Conservation (phyloP, 179 eudicot species). For the Patellifolia procumbens region DNA sequence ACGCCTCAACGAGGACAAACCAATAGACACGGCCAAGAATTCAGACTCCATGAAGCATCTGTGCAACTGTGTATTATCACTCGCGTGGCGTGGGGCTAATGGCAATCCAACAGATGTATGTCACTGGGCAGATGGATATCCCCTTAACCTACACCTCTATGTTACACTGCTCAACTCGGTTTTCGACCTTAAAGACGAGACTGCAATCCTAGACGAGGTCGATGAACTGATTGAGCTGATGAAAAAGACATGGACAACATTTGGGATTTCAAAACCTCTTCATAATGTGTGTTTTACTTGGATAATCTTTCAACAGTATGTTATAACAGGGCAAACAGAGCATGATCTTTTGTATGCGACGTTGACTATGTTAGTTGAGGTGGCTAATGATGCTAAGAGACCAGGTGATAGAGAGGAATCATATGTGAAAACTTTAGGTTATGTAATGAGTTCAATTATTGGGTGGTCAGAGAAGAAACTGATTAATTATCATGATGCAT, state of each 20-base stretch:
- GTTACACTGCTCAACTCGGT: slow-evolving; percentile 57
- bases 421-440: slow-evolving; percentile 57
- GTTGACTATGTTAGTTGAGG: slow-evolving; percentile 62
- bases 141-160: slow-evolving; percentile 76
- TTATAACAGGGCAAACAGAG: slow-evolving; percentile 70
- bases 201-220: slow-evolving; percentile 72
- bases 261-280: slow-evolving; percentile 54
- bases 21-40: slow-evolving; percentile 68
- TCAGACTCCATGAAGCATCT: slow-evolving; percentile 69
- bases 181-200: slow-evolving; percentile 71
- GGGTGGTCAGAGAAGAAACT: slow-evolving; percentile 75
- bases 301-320: slow-evolving; percentile 75
- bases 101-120: slow-evolving; percentile 55
- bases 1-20: slow-evolving; percentile 39
- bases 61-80: slow-evolving; percentile 57
- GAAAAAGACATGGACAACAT: slow-evolving; percentile 83
- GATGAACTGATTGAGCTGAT: slow-evolving; percentile 84
- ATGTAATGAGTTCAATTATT: slow-evolving; percentile 51
- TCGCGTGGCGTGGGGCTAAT: slow-evolving; percentile 63
- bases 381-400: slow-evolving; percentile 64
- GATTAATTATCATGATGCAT: slow-evolving; percentile 55
- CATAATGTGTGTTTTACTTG: slow-evolving; percentile 82
- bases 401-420: slow-evolving; percentile 48
- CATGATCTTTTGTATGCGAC: slow-evolving; percentile 69
- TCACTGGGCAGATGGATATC: slow-evolving; percentile 95